Evolutionary conservation across 306 rosid species (phyloP).

Genomic region (Ormosia emarginata): DNA sequence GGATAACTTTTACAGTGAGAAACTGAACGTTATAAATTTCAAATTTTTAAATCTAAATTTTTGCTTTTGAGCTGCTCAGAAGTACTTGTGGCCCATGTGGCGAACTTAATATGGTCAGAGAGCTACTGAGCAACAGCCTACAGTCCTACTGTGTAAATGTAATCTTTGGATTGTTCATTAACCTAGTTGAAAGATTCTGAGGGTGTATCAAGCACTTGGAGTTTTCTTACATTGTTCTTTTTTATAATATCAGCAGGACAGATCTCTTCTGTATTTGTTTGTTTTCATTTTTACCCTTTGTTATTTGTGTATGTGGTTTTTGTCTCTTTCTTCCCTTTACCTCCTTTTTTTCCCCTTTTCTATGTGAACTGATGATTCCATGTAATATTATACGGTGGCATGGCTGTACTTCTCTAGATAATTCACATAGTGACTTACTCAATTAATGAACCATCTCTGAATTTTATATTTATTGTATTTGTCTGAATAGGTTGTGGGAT

Average conservation of each 20-base stretch:
- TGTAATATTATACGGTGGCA: background rate
- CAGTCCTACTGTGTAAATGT: background rate
- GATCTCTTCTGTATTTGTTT: background rate
- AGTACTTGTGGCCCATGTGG: background rate
- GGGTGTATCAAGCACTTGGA: background rate
- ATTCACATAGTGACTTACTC: background rate
- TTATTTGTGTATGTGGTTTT: background rate
- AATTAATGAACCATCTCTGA: slow-evolving; percentile 2
- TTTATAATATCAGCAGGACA: background rate
- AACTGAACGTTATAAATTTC: background rate
- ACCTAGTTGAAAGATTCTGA: background rate
- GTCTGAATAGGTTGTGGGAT: slow-evolving; percentile 79
- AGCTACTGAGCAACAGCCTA: background rate
- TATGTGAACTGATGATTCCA: background rate
- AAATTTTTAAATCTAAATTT: background rate
- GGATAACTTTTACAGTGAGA: background rate
- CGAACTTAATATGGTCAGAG: background rate
- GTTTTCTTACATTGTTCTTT: background rate
- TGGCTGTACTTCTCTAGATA: slow-evolving; percentile 2
- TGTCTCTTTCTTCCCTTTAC: background rate
- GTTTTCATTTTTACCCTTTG: background rate
- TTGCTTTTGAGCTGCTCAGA: background rate
- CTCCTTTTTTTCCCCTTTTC: background rate
- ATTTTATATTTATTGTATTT: slow-evolving; percentile 5
- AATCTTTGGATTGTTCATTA: background rate